These are phyloP conservation scores for Debaryomyces hansenii DNA, from an alignment of 805 yeast genomes.

Conservation along the genomic window DNA sequence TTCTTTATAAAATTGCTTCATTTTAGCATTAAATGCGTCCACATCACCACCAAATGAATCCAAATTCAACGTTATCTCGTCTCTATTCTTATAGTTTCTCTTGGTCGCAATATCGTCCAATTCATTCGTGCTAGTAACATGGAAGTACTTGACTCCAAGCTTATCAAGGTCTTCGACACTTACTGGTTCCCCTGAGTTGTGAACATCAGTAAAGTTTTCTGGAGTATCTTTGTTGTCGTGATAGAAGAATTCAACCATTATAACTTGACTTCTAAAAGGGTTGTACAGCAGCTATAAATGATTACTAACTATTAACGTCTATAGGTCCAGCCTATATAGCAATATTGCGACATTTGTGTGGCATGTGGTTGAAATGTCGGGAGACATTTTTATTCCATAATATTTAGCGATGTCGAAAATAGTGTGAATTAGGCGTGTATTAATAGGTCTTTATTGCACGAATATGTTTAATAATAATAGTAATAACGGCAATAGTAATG, in stretches of 20 bases:
- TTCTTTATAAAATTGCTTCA: conserved; percentile 72
- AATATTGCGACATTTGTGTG: neutral
- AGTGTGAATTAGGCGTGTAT: no score
- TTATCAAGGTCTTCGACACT: conserved; percentile 47
- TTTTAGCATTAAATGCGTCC: conserved; percentile 57
- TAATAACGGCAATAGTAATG: neutral
- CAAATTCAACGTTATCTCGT: conserved; percentile 60
- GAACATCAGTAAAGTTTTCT: conserved; percentile 65
- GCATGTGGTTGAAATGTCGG: no score
- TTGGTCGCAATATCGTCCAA: conserved; percentile 68
- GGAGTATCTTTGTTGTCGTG: conserved; percentile 60
- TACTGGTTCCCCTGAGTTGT: conserved; percentile 67
- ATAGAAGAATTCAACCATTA: conserved; percentile 49
- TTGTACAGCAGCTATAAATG: neutral
- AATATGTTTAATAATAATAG: conserved; percentile 8
- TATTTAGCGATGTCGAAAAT: neutral
- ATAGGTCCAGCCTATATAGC: no score
- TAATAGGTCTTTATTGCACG: no score
- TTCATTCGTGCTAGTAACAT: conserved; percentile 48
- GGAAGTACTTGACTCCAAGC: conserved; percentile 69
- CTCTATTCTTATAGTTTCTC: conserved; percentile 79
- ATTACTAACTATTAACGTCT: no score
- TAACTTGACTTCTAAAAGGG: neutral
- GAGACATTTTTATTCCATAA: neutral
- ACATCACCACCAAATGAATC: conserved; percentile 60